Conservation (phyloP, 305 asterid genomes). For the Salvia sclarea region DNA sequence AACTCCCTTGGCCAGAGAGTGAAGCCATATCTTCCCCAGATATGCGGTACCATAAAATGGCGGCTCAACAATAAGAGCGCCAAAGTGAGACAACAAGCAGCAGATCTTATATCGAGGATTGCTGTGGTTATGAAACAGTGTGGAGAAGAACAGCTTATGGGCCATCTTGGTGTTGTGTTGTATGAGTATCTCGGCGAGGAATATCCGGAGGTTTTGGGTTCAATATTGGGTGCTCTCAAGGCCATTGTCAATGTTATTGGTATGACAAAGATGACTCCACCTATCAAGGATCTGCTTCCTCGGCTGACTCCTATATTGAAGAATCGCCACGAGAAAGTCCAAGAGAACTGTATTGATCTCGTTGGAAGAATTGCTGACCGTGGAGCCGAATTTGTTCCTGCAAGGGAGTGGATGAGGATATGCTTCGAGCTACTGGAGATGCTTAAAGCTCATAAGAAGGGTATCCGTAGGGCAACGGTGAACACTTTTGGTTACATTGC, state of each 20-base stretch:
- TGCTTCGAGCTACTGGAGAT: constrained; percentile 97
- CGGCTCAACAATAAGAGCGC: constrained; percentile 92
- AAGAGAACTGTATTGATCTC: constrained; percentile 93
- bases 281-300: constrained; percentile 93
- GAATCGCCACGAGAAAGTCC: constrained; percentile 94
- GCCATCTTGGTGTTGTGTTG: constrained; percentile 91
- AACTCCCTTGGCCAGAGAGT: constrained; percentile 92
- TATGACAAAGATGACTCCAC: constrained; percentile 98
- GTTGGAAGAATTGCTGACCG: constrained; percentile 97
- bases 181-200: constrained; percentile 95
- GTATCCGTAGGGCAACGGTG: constrained; percentile 93
- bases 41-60: constrained; percentile 95
- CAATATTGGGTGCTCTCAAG: constrained; percentile 89
- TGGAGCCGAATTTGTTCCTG: constrained; percentile 94
- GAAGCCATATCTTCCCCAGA: constrained; percentile 89
- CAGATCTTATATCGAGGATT: constrained; percentile 86
- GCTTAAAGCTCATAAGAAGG: constrained; percentile 98
- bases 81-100: constrained; percentile 93
- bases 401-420: constrained; percentile 98
- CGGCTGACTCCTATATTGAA: constrained; percentile 89
- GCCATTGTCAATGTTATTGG: constrained; percentile 96
- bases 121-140: constrained; percentile 97
- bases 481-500: constrained; percentile 95
- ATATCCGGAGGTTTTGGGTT: constrained; percentile 93
- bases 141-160: constrained; percentile 94